Evolutionary conservation across 129 eudicot genomes (phyloP), one percentile per base, ranked within the genome.

Genomic region (Flaveria robusta): DNA sequence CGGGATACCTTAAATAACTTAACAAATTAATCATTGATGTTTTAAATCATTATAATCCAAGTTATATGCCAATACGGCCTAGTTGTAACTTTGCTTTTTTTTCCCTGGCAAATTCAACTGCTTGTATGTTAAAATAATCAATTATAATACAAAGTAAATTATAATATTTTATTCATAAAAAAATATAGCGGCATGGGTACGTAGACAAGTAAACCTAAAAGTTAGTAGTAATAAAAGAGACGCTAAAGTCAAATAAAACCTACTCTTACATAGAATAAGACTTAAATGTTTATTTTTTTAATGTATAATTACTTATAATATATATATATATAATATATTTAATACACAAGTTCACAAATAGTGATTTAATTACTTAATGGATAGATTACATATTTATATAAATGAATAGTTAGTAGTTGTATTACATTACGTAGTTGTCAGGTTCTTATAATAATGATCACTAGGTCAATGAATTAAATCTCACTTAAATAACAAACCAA

Each of bases 151-250:
- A 9, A 16, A 16, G 24, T 2, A 9, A n/a, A n/a, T 14, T 16
- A 64, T 64, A 64, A 16, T n/a, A 6, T 34, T 3, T 0, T 8
- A 1, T 2, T 22, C 24, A 63, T 13, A 15, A 15, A 29, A 24
- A 20, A 26, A 14, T 34, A 34, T 34, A 27, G 14, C 12, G 8
- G 29, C 46, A n/a, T 79, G 29, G 84, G 85, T n/a, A n/a, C n/a
- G n/a, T 79, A 59, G 74, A 71, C 83, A 79, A 83, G 84, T 68
- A 68, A 76, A 83, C 83, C 82, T 83, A 73, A 70, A 71, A 34
- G 71, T 62, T 72, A 46, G 72, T 86, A 52, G 77, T 71, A 70
- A 73, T 22, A 52, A 63, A 69, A 45, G 11, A 74, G 31, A 39
- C 37, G 11, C 31, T 19, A 62, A 67, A 65, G 76, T 72, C 75